Percentiles rank a stretch among this genome's conserved stretches.
Conservation (phyloP, 371 early-diverging fungal genomes). For the Mortierella sp. region DNA sequence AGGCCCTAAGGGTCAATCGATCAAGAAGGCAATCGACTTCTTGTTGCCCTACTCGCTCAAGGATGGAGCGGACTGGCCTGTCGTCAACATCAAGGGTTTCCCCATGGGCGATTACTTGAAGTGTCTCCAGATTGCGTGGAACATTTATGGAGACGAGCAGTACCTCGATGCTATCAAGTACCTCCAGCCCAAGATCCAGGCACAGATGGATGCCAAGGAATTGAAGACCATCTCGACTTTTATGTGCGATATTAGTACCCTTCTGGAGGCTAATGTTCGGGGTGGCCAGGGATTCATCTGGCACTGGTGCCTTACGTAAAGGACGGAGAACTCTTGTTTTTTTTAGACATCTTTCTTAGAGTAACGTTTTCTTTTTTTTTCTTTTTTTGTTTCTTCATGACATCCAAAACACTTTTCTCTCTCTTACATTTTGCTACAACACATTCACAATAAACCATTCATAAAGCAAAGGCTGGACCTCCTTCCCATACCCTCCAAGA, state of each 20-base stretch:
- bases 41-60: conserved; percentile 61
- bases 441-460: not conserved
- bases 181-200: conserved; percentile 32
- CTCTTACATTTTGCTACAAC: not conserved
- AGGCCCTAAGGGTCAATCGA: conserved; percentile 58
- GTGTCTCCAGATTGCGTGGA: conserved; percentile 61
- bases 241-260: conserved; percentile 46
- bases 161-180: conserved; percentile 35
- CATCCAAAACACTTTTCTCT: no score
- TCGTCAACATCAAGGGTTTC: conserved; percentile 53
- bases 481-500: not conserved
- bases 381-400: not conserved
- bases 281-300: conserved; percentile 55
- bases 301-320: conserved; percentile 54
- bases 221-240: conserved; percentile 44
- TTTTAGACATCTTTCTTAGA: not conserved
- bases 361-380: not conserved
- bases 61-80: conserved; percentile 61
- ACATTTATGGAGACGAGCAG: conserved; percentile 59
- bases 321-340: not conserved
- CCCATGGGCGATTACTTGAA: conserved; percentile 52
- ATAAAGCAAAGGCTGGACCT: not conserved
- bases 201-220: conserved; percentile 26
- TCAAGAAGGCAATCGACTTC: conserved; percentile 64
- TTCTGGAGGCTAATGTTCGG: conserved; percentile 37